Conservation (phyloP, 768 basidiomycete genomes). For the Boletus rubroflammeus region DNA sequence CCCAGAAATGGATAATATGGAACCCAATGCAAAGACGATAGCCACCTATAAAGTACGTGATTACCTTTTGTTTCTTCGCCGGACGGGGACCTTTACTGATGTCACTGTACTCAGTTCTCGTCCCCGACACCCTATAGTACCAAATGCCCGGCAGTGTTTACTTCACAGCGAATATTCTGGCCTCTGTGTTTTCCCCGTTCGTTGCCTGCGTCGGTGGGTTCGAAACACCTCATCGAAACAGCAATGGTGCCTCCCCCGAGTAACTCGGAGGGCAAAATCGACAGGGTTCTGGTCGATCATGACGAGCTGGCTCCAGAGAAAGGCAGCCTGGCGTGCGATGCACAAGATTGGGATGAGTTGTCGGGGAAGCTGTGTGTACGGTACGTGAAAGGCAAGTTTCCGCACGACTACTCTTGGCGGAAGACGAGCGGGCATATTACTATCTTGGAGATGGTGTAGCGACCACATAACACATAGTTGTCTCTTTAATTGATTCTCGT, state of each 20-base stretch:
- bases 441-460: conserved; percentile 26
- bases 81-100: neutral
- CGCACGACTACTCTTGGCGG: conserved; percentile 24
- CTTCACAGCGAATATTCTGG: conserved; percentile 32
- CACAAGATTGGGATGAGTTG: conserved; percentile 33
- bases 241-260: conserved; percentile 18
- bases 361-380: conserved; percentile 29
- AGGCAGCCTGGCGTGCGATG: conserved; percentile 16
- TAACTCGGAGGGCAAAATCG: conserved; percentile 14
- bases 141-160: conserved; percentile 21
- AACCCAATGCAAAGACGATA: conserved; percentile 12
- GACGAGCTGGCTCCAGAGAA: conserved; percentile 13
- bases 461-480: neutral
- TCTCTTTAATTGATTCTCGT: neutral
- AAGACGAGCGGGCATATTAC: conserved; percentile 22
- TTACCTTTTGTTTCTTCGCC: neutral
- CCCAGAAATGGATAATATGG: conserved; percentile 21
- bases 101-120: conserved; percentile 15
- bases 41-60: conserved; percentile 20
- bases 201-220: neutral
- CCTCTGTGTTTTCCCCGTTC: conserved; percentile 14
- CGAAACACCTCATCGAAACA: conserved; percentile 22
- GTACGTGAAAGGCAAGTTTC: conserved; percentile 19
- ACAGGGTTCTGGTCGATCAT: conserved; percentile 22
- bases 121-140: conserved; percentile 14